Conservation (phyloP, 176 grass and related monocot genomes). For the Hyparrhenia diplandra region DNA sequence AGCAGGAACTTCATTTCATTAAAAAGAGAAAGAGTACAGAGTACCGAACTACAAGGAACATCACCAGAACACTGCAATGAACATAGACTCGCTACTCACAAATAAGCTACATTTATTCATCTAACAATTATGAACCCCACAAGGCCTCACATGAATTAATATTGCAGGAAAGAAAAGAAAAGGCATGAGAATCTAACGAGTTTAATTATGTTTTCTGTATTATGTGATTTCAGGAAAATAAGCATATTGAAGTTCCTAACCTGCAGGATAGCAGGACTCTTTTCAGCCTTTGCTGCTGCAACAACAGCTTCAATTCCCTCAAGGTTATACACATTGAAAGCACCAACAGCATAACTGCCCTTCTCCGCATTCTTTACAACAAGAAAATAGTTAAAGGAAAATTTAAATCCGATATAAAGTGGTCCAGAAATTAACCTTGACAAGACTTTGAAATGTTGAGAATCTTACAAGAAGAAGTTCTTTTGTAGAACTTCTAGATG, state of each 20-base stretch:
- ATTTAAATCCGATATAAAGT: conserved; percentile 25
- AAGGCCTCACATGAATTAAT: not conserved
- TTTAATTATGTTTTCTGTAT: conserved; percentile 1
- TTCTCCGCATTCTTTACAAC: conserved; percentile 74
- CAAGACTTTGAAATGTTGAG: conserved; percentile 3
- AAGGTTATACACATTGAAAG: conserved; percentile 98
- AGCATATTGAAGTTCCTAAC: conserved; percentile 40
- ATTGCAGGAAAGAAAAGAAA: not conserved
- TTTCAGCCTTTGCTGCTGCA: conserved; percentile 87
- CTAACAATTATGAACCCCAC: not conserved
- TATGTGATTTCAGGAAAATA: not conserved
- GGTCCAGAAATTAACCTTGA: conserved; percentile 13
- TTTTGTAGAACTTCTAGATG: conserved; percentile 73
- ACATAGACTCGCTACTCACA: not conserved
- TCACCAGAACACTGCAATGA: not conserved
- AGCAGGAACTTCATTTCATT: not conserved
- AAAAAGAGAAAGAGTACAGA: not conserved
- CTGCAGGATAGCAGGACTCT: conserved; percentile 90
- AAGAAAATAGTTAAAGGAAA: conserved; percentile 26
- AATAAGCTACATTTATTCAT: not conserved
- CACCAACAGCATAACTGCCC: conserved; percentile 86
- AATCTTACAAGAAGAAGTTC: conserved; percentile 79
- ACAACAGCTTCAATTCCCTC: conserved; percentile 91
- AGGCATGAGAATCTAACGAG: not conserved
- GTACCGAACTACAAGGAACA: not conserved